Evolutionary conservation across 148 eudicot genomes (phyloP), one percentile per base, ranked within the genome.

Genomic region (Rhododendron ovatum): DNA sequence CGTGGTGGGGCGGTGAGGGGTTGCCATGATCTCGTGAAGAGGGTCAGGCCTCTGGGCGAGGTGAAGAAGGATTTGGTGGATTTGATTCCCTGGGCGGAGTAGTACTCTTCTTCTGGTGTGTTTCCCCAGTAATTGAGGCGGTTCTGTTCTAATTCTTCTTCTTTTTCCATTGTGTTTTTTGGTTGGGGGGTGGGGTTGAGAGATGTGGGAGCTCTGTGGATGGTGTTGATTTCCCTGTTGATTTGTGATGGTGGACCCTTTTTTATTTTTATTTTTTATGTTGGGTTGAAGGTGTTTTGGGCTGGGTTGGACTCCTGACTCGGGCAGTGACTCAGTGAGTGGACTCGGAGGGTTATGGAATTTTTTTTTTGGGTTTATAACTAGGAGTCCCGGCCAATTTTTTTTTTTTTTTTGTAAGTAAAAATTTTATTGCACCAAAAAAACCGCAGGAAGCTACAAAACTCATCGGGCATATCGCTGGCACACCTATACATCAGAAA

Each of bases 1-100:
- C 95, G 95, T 81, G 96, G 94, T 14, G 94, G 90, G 61, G 82
- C 8, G 51, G 76, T 24, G 41, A 85, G 86, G 3, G 98, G 99
- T 1, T 57, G 89, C 99, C 99, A 97, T 59, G 99, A 92, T 45
- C 95, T 88, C 14, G 98, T 97, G 94, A 95, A 97, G 83, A 95
- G 94, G 81, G 93, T 76, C 59, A 91, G 88, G 84, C 91, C 91
- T 84, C 91, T 89, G 67, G 95, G 94, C 11, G 98, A 88, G 1
- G 90, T 93, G 93, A 80, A 93, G 87, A 67, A 83, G 61, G 95
- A 93, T 3, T 89, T 88, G 39, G 91, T 89, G 75, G 96, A 93
- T 88, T 90, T 95, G 93, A 95, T 94, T 63, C 90, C 89, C 41
- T 93, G 88, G 88, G 87, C 88, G 13, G 81, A 81, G 95, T 93